These are phyloP conservation scores for Aureobasidium lini DNA, from an alignment of 2,329 filamentous ascomycete genomes.

Conservation along the genomic window DNA sequence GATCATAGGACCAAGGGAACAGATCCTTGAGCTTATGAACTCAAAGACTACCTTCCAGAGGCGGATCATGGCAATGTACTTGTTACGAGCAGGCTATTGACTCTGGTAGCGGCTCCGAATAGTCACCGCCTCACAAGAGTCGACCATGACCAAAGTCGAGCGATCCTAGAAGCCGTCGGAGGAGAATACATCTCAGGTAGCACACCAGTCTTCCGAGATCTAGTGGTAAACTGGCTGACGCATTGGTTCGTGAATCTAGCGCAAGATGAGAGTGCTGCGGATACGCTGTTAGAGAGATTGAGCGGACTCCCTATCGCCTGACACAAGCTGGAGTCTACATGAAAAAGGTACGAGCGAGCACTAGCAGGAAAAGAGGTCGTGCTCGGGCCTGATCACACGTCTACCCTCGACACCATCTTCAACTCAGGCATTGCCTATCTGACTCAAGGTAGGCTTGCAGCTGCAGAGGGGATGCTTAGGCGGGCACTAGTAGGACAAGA, in stretches of 20 bases:
- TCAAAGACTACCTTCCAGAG: background rate
- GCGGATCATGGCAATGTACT: background rate
- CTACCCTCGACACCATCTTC: background rate
- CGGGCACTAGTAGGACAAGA: background rate
- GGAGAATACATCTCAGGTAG: background rate
- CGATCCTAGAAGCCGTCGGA: background rate
- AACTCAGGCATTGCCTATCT: background rate
- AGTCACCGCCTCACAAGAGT: background rate
- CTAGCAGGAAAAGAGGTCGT: slow-evolving; percentile 10
- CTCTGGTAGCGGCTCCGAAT: background rate
- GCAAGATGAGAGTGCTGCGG: background rate
- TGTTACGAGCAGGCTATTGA: background rate
- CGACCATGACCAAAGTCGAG: background rate
- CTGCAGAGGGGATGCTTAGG: background rate
- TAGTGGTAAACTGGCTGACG: background rate
- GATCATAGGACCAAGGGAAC: background rate
- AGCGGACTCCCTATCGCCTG: background rate
- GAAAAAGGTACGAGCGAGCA: slow-evolving; percentile 12
- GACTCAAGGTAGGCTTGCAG: background rate
- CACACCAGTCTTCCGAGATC: background rate
- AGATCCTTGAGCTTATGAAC: background rate
- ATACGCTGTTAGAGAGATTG: background rate
- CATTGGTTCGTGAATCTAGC: background rate
- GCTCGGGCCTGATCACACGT: background rate
- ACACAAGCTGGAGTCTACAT: background rate